phyloP scores from a whole-genome alignment of 176 grass and related monocot genomes.

The Zizania latifolia region DNA sequence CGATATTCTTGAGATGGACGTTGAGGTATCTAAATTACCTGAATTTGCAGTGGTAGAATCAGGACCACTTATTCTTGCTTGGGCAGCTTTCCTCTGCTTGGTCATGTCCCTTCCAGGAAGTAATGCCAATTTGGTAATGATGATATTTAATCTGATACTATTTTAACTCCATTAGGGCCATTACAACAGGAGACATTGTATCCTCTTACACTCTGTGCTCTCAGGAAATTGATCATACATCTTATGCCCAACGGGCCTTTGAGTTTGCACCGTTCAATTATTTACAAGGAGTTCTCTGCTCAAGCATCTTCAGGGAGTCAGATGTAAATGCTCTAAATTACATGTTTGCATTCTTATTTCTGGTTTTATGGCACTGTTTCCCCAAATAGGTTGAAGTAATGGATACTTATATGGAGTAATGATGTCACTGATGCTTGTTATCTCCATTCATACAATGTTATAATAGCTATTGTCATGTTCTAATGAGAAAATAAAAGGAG shows the following conservation, averaged over 20 bases:
- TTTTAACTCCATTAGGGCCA: neutral
- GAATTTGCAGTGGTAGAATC: conserved; percentile 58
- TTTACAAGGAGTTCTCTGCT: conserved; percentile 61
- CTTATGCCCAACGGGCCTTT: conserved; percentile 71
- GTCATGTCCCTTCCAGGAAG: conserved; percentile 67
- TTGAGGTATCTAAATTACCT: conserved; percentile 67
- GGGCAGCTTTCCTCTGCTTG: conserved; percentile 80
- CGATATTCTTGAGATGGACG: conserved; percentile 91
- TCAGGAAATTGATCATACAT: conserved; percentile 85
- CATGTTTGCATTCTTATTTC: neutral
- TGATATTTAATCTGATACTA: conserved; percentile 15
- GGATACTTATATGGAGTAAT: neutral
- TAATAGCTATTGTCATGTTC: neutral
- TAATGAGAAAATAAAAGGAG: neutral
- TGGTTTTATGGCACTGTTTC: neutral
- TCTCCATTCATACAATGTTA: conserved; percentile 3
- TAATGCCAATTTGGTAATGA: conserved; percentile 42
- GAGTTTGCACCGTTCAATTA: conserved; percentile 62
- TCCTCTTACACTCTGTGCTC: conserved; percentile 28
- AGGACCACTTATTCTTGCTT: conserved; percentile 78
- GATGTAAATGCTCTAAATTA: conserved; percentile 60
- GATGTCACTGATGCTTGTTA: neutral
- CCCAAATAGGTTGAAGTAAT: neutral
- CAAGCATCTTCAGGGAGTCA: conserved; percentile 63
- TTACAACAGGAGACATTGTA: neutral